Percentiles rank a stretch among this genome's conserved stretches.
Evolutionary conservation across 352 stramenopile species (phyloP).

Genomic region (Nothophytophthora sp.): DNA sequence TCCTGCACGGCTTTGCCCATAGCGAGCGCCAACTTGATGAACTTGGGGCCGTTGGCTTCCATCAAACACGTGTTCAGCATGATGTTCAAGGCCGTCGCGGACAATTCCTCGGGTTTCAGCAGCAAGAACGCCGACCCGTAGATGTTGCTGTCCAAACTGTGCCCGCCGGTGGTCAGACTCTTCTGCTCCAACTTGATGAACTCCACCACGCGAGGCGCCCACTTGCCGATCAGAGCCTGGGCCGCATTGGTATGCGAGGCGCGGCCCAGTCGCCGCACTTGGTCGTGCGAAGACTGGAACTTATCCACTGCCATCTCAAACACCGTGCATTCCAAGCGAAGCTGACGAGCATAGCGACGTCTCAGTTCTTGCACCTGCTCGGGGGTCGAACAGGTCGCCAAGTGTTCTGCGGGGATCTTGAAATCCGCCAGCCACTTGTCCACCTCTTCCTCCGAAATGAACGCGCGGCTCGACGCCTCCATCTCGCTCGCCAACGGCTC

Average conservation of each 20-base stretch:
- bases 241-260: conserved; percentile 57
- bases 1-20: conserved; percentile 81
- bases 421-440: conserved; percentile 73
- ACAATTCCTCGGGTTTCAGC: conserved; percentile 52
- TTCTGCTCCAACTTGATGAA: conserved; percentile 54
- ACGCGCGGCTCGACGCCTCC: conserved; percentile 25
- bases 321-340: conserved; percentile 77
- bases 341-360: conserved; percentile 70
- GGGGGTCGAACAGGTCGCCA: conserved; percentile 44
- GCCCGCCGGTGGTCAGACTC: conserved; percentile 49
- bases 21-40: conserved; percentile 76
- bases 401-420: conserved; percentile 47
- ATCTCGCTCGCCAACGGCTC: conserved; percentile 7
- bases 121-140: conserved; percentile 73
- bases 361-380: conserved; percentile 60
- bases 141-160: conserved; percentile 74
- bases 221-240: conserved; percentile 67
- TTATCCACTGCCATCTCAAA: conserved; percentile 84
- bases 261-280: conserved; percentile 48
- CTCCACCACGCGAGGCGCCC: conserved; percentile 41
- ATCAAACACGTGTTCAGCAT: conserved; percentile 75
- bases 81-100: conserved; percentile 62
- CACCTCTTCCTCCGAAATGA: conserved; percentile 72
- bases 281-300: conserved; percentile 45
- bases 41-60: conserved; percentile 71